phyloP scores from a whole-genome alignment of 169 alveolate species.

The Eimeria necatrix region DNA sequence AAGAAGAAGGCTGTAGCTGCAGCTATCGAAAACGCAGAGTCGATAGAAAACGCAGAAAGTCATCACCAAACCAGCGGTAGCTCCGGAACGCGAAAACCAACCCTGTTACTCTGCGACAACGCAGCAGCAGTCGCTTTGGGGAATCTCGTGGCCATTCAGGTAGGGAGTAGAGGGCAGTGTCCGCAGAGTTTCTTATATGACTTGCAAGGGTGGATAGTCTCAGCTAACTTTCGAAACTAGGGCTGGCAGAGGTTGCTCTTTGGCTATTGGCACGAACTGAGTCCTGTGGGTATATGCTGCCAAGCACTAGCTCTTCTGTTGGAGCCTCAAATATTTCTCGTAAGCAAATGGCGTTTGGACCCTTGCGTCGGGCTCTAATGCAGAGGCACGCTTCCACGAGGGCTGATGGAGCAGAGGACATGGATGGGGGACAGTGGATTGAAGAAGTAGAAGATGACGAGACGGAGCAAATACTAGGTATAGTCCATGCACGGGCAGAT shows the following conservation, averaged over 20 bases:
- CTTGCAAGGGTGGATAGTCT: too few species aligned
- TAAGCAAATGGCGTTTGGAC: not conserved
- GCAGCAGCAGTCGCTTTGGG: slow-evolving; percentile 74
- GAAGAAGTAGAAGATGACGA: slow-evolving; percentile 66
- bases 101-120: slow-evolving; percentile 68
- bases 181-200: too few species aligned
- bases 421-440: not conserved
- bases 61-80: not conserved
- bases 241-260: too few species aligned
- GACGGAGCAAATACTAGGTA: slow-evolving; percentile 43
- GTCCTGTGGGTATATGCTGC: too few species aligned
- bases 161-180: not conserved
- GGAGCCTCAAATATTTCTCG: too few species aligned
- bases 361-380: not conserved
- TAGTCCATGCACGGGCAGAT: too few species aligned
- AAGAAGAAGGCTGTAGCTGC: slow-evolving; percentile 12
- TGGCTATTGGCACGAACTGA: too few species aligned
- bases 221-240: too few species aligned
- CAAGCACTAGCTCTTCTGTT: too few species aligned
- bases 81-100: slow-evolving; percentile 52
- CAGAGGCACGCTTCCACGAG: slow-evolving; percentile 11
- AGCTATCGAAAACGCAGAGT: not conserved
- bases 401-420: slow-evolving; percentile 10
- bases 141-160: slow-evolving; percentile 69
- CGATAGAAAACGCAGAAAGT: not conserved